Conservation (phyloP, 352 stramenopile species). For the Globisporangium solare region DNA sequence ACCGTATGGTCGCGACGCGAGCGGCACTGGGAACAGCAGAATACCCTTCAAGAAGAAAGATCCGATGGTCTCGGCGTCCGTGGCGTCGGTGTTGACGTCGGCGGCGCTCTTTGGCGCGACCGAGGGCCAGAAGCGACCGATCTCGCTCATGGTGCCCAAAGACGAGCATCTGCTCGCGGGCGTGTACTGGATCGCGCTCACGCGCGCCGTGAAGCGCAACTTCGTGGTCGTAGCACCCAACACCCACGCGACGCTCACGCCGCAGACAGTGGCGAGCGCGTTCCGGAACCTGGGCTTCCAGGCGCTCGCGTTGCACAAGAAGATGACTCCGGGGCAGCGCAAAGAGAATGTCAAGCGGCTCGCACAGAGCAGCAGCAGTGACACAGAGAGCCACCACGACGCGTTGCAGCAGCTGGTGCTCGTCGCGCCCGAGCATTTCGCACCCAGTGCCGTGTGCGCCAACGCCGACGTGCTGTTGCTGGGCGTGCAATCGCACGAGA, state of each 20-base stretch:
- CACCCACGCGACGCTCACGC: conserved; percentile 13
- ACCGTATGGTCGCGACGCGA: not conserved
- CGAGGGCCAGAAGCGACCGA: conserved; percentile 7
- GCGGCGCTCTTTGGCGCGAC: conserved; percentile 7
- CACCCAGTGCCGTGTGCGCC: conserved; percentile 17
- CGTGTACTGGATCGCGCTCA: conserved; percentile 58
- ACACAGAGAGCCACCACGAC: not conserved
- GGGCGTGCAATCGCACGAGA: conserved; percentile 9
- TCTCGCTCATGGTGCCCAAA: conserved; percentile 26
- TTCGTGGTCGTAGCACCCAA: conserved; percentile 52
- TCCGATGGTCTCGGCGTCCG: conserved; percentile 9
- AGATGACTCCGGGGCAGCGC: conserved; percentile 56
- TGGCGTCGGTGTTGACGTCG: conserved; percentile 10
- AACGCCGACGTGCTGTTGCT: conserved; percentile 40
- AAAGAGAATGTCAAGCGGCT: conserved; percentile 52
- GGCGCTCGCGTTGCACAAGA: conserved; percentile 59
- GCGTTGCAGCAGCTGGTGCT: conserved; percentile 37
- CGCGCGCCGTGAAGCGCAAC: conserved; percentile 28
- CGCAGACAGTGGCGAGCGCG: conserved; percentile 33
- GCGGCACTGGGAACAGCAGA: not conserved
- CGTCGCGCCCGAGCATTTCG: conserved; percentile 60
- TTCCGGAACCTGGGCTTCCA: conserved; percentile 58
- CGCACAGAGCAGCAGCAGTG: not conserved
- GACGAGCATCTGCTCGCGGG: conserved; percentile 36
- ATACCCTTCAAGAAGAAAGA: conserved; percentile 6